Conservation (phyloP, 2,329 filamentous ascomycete species). For the Pestalotiopsis sp. region DNA sequence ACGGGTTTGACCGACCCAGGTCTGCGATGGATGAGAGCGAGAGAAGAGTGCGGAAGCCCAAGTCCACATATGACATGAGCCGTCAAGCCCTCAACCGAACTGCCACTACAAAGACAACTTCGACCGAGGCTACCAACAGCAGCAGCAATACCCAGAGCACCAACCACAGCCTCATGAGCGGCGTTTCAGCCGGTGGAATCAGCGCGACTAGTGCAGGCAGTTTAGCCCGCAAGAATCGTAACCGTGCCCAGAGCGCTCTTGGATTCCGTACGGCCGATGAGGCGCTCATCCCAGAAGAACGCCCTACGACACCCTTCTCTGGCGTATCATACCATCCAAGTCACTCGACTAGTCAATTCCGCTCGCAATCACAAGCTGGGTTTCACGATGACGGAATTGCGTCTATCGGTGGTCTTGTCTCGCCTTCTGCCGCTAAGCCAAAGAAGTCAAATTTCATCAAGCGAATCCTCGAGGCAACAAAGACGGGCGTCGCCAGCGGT, state of each 20-base stretch:
- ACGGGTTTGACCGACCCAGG: constrained; percentile 56
- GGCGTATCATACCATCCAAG: constrained; percentile 91
- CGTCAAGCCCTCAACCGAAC: constrained; percentile 73
- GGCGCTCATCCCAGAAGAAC: constrained; percentile 46
- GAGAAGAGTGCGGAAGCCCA: constrained; percentile 62
- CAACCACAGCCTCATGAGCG: constrained; percentile 89
- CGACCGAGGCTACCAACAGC: constrained; percentile 69
- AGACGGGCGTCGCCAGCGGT: constrained; percentile 88
- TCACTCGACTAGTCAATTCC: constrained; percentile 64
- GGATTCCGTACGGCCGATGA: constrained; percentile 56
- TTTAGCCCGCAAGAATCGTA: constrained; percentile 74
- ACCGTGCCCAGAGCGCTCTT: constrained; percentile 65
- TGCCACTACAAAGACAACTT: constrained; percentile 85
- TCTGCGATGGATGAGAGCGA: constrained; percentile 55
- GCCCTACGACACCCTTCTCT: constrained; percentile 68
- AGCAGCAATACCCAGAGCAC: constrained; percentile 77
- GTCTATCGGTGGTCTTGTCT: constrained; percentile 76
- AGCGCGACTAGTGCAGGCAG: constrained; percentile 96
- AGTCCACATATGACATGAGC: constrained; percentile 79
- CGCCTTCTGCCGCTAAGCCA: constrained; percentile 60
- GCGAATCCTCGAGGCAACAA: constrained; percentile 91
- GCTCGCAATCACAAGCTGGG: constrained; percentile 68
- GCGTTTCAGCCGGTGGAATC: constrained; percentile 84
- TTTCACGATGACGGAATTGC: constrained; percentile 67
- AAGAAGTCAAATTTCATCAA: constrained; percentile 92